Evolutionary conservation across 2,329 filamentous ascomycete genomes (phyloP).

Genomic region (Clarireedia sp.): DNA sequence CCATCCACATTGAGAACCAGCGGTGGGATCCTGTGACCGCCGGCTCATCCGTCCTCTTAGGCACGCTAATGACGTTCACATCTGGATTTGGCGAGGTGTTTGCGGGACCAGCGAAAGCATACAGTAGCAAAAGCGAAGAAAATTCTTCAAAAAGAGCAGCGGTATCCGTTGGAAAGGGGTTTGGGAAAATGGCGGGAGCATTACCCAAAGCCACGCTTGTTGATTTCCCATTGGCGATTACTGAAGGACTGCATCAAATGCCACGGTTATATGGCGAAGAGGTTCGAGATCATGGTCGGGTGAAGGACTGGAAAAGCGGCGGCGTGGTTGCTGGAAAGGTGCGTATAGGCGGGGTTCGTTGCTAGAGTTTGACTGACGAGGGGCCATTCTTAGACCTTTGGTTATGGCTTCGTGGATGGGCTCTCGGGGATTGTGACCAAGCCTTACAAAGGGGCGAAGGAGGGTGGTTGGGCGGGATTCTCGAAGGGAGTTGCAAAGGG

Average conservation of each 20-base stretch:
- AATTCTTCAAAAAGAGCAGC: not conserved
- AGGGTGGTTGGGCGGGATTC: constrained; percentile 8
- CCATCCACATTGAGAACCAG: not conserved
- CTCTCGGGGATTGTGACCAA: constrained; percentile 7
- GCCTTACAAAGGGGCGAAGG: constrained; percentile 9
- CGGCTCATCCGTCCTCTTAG: not conserved
- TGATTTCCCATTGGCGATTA: constrained; percentile 7
- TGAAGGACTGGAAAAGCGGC: constrained; percentile 10
- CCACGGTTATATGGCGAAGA: constrained; percentile 9
- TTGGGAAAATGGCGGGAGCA: constrained; percentile 1
- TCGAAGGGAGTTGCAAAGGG: constrained; percentile 8
- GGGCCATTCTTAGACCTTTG: not conserved
- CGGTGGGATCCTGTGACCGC: not conserved
- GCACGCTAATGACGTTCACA: not conserved
- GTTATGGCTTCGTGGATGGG: constrained; percentile 10
- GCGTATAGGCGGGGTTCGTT: not conserved
- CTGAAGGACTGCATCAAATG: constrained; percentile 10
- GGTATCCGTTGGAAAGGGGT: constrained; percentile 4
- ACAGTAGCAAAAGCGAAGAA: not conserved
- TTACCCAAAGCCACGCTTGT: constrained; percentile 8
- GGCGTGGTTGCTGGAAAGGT: constrained; percentile 9
- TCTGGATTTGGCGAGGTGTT: not conserved
- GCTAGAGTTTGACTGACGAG: not conserved
- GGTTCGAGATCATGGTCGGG: constrained; percentile 5
- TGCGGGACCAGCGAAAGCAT: not conserved